Evolutionary conservation across 1,139 yeast genomes (phyloP).

Genomic region (Spathaspora sp.): DNA sequence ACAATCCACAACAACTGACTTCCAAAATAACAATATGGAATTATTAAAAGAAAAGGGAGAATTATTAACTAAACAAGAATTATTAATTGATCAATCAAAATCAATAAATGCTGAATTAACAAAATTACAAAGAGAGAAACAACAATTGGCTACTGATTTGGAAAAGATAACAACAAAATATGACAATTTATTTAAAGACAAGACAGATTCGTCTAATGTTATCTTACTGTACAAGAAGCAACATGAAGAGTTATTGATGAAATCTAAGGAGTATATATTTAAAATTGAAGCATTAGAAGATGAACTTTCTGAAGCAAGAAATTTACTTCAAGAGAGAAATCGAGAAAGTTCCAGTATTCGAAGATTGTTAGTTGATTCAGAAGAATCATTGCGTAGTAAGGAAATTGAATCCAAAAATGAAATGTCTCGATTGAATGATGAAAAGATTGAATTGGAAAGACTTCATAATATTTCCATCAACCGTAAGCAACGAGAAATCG

Average conservation of each 20-base stretch:
- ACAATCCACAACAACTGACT: slow-evolving; percentile 42
- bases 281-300: slow-evolving; percentile 73
- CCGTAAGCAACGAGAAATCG: slow-evolving; percentile 52
- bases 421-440: slow-evolving; percentile 45
- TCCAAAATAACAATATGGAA: slow-evolving; percentile 34
- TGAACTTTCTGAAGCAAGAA: slow-evolving; percentile 72
- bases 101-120: slow-evolving; percentile 32
- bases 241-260: slow-evolving; percentile 72
- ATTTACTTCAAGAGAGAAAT: slow-evolving; percentile 73
- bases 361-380: slow-evolving; percentile 65
- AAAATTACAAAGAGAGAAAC: slow-evolving; percentile 52
- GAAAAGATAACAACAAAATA: slow-evolving; percentile 53
- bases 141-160: slow-evolving; percentile 48
- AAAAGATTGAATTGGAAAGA: slow-evolving; percentile 57
- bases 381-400: slow-evolving; percentile 53
- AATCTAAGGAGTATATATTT: slow-evolving; percentile 61
- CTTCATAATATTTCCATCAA: slow-evolving; percentile 50
- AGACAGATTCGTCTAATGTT: slow-evolving; percentile 51
- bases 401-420: slow-evolving; percentile 33
- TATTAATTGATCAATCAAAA: slow-evolving; percentile 35
- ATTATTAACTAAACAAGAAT: slow-evolving; percentile 40
- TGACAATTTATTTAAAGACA: slow-evolving; percentile 47
- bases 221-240: slow-evolving; percentile 65
- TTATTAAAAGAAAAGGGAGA: slow-evolving; percentile 38
- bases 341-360: slow-evolving; percentile 77